Conservation (phyloP, 75 land plant genomes). For the Chamaecyparis obtusa region DNA sequence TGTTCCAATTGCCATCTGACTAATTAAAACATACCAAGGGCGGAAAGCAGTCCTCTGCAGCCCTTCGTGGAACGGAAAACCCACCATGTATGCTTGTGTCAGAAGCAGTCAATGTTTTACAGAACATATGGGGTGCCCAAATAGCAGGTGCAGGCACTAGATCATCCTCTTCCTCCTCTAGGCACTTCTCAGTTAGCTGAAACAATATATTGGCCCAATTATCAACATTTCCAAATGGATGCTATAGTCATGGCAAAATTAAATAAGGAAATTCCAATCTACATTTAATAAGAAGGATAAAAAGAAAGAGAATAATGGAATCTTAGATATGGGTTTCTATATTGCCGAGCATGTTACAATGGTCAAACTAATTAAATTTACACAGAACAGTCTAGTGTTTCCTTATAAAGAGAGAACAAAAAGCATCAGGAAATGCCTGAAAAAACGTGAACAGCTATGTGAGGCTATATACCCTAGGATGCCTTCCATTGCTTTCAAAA, state of each 20-base stretch:
- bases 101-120: conserved; percentile 41
- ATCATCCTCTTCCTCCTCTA: not conserved
- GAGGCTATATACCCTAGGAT: not conserved
- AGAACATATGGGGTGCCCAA: conserved; percentile 31
- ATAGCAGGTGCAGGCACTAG: conserved; percentile 5
- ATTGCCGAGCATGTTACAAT: not conserved
- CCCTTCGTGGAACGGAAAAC: conserved; percentile 65
- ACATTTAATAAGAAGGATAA: not conserved
- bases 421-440: not conserved
- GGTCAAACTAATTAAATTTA: not conserved
- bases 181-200: not conserved
- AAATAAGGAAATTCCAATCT: not conserved
- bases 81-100: conserved; percentile 63
- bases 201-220: not conserved
- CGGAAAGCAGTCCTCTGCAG: conserved; percentile 68
- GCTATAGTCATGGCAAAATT: not conserved
- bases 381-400: not conserved
- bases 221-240: not conserved
- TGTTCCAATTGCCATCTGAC: not conserved
- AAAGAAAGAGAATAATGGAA: not conserved
- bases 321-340: not conserved
- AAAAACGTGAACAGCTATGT: not conserved
- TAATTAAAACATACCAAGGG: conserved; percentile 24
- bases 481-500: not conserved
- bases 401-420: not conserved